phyloP scores from a whole-genome alignment of 176 grass and related monocot species.

The Oryza meridionalis region DNA sequence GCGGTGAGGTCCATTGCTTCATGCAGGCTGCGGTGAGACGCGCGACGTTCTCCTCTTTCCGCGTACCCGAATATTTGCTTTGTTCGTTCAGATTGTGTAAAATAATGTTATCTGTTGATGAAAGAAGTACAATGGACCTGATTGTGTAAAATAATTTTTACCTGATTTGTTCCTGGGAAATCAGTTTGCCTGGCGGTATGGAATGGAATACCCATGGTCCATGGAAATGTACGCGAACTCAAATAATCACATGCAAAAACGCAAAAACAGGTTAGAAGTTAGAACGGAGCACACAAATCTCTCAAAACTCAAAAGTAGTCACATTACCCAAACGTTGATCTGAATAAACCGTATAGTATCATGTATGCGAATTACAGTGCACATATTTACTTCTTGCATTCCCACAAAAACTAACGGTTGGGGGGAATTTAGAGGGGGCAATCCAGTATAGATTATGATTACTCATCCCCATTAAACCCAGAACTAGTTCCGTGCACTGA shows the following conservation, averaged over 20 bases:
- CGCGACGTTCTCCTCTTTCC: not conserved
- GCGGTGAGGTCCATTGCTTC: not conserved
- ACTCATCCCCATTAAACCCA: not conserved
- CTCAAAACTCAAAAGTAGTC: not conserved
- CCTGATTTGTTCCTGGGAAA: not conserved
- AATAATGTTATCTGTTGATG: slow-evolving; percentile 11
- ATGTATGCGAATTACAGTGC: not conserved
- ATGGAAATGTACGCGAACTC: not conserved
- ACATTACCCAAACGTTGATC: not conserved
- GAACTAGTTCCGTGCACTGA: not conserved
- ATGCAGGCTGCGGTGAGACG: not conserved
- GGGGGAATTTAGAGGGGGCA: not conserved
- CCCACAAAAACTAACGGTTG: not conserved
- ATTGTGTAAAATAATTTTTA: not conserved
- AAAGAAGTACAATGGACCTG: not conserved
- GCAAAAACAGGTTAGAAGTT: not conserved
- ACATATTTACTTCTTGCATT: not conserved
- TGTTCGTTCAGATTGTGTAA: slow-evolving; percentile 2
- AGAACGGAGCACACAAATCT: not conserved
- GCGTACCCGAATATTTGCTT: not conserved
- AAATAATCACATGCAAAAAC: not conserved
- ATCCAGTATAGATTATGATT: not conserved
- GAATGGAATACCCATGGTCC: not conserved
- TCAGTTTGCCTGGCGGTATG: not conserved
- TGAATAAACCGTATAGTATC: not conserved